Percentiles rank a stretch among this genome's conserved stretches.
phyloP scores from a whole-genome alignment of 2,329 filamentous ascomycete species.

The Neobulgaria alba region DNA sequence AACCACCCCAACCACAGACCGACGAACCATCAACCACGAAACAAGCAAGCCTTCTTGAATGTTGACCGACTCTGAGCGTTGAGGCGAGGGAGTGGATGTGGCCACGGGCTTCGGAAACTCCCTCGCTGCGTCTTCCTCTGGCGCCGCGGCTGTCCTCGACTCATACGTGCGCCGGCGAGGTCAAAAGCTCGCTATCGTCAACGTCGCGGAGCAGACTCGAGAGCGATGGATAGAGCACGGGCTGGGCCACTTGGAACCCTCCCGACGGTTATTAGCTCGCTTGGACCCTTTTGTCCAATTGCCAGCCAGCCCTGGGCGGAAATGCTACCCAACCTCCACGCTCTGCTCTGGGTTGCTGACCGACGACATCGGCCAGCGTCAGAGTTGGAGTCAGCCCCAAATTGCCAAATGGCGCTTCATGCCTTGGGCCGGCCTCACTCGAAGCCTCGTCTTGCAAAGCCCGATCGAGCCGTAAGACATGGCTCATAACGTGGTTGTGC shows the following conservation, averaged over 20 bases:
- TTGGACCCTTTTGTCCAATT: slow-evolving; percentile 13
- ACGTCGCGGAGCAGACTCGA: too few species aligned
- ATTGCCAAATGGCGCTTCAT: slow-evolving; percentile 3
- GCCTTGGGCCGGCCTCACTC: slow-evolving; percentile 8
- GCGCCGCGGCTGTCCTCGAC: too few species aligned
- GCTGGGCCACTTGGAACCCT: slow-evolving; percentile 11
- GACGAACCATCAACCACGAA: too few species aligned
- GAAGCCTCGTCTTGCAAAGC: slow-evolving; percentile 6
- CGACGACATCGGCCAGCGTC: slow-evolving; percentile 11
- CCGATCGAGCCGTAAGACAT: slow-evolving; percentile 14
- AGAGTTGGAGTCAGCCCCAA: background rate
- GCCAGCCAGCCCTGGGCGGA: slow-evolving; percentile 4
- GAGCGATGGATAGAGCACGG: slow-evolving; percentile 1
- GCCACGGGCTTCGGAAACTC: too few species aligned
- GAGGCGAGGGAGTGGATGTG: too few species aligned
- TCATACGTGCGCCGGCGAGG: too few species aligned
- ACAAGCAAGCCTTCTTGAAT: too few species aligned
- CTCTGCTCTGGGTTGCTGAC: slow-evolving; percentile 9
- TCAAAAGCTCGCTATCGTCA: too few species aligned
- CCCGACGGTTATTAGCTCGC: slow-evolving; percentile 7
- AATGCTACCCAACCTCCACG: slow-evolving; percentile 17
- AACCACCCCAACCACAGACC: too few species aligned
- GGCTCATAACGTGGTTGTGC: slow-evolving; percentile 13
- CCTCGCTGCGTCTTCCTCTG: too few species aligned
- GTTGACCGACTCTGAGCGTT: too few species aligned